phyloP scores from a whole-genome alignment of 2,329 filamentous ascomycete genomes.

The Trichoderma polysporum region DNA sequence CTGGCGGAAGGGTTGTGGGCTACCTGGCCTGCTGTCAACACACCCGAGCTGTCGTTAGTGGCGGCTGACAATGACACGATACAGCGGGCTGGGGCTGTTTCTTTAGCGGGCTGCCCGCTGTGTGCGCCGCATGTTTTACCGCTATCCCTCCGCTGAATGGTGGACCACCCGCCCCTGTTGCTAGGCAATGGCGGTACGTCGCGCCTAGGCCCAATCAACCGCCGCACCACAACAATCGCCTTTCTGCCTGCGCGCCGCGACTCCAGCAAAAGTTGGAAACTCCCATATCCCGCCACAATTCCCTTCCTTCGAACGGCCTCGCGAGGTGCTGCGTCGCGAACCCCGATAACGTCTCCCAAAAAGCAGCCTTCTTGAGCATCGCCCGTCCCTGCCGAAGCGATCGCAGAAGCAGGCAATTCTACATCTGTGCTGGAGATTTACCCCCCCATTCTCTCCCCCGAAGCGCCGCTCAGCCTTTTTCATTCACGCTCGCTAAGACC shows the following conservation, averaged over 20 bases:
- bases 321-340: background rate
- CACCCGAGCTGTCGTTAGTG: background rate
- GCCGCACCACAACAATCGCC: conserved; percentile 22
- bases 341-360: background rate
- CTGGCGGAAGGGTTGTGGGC: background rate
- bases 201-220: conserved; percentile 20
- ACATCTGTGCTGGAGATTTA: background rate
- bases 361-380: background rate
- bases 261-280: conserved; percentile 1
- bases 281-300: background rate
- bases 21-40: background rate
- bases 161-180: conserved; percentile 25
- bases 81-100: background rate
- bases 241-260: conserved; percentile 19
- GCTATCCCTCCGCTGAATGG: background rate
- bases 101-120: conserved; percentile 6
- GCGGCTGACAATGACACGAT: background rate
- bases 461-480: conserved; percentile 6
- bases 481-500: conserved; percentile 20
- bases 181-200: conserved; percentile 25
- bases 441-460: background rate
- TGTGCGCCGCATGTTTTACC: background rate
- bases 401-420: background rate
- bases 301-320: background rate
- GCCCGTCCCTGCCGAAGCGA: background rate